phyloP scores from a whole-genome alignment of 352 stramenopile species.

The Thraustochytrium striatum region DNA sequence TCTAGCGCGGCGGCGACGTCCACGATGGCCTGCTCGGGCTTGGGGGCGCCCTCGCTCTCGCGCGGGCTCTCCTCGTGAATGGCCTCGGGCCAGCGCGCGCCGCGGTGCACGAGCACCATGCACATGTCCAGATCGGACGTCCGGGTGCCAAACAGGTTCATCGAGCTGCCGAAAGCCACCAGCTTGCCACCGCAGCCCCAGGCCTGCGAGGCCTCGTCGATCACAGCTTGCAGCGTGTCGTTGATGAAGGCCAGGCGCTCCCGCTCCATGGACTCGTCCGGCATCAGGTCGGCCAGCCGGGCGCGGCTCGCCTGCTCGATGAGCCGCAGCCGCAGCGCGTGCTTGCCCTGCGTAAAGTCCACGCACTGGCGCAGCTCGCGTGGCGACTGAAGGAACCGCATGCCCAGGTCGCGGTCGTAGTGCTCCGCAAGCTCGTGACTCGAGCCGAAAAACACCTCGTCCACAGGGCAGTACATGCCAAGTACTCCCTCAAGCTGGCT shows the following conservation, averaged over 20 bases:
- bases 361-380: not conserved
- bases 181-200: constrained; percentile 41
- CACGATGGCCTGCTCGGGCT: constrained; percentile 62
- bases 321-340: not conserved
- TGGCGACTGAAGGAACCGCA: not conserved
- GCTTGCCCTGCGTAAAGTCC: not conserved
- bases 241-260: not conserved
- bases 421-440: not conserved
- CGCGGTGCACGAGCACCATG: constrained; percentile 53
- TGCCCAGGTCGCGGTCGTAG: not conserved
- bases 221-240: constrained; percentile 24
- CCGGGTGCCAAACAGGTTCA: constrained; percentile 91
- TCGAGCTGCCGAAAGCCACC: constrained; percentile 84
- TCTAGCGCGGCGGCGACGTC: constrained; percentile 52
- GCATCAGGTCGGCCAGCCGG: not conserved
- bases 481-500: not conserved
- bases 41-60: constrained; percentile 5
- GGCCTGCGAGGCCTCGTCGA: constrained; percentile 1
- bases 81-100: constrained; percentile 20
- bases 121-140: constrained; percentile 89
- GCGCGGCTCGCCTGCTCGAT: not conserved
- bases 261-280: not conserved
- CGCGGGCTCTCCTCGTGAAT: constrained; percentile 16
- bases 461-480: constrained; percentile 9
- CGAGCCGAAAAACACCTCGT: constrained; percentile 28